A percentile compares a stretch with the other conserved stretches of the same genome.
phyloP scores from a whole-genome alignment of 176 grass and related monocot species.

The Rhynchospora tenuis region DNA sequence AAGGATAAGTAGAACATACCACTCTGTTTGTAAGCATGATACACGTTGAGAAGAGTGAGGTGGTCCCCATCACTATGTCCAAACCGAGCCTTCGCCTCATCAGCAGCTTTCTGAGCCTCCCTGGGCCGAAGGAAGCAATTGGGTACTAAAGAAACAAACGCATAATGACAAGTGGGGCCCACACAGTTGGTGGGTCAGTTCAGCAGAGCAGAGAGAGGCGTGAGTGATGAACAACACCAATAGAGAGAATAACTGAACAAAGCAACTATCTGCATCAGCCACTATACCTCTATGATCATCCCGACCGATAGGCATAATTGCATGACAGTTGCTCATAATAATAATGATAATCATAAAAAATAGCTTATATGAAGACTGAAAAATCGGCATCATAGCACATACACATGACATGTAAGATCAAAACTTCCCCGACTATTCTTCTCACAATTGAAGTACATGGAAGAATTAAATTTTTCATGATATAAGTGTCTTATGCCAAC shows the following conservation, averaged over 20 bases:
- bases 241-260: conserved; percentile 85
- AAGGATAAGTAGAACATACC: conserved; percentile 36
- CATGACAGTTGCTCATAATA: conserved; percentile 67
- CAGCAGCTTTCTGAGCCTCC: conserved; percentile 96
- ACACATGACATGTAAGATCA: background rate
- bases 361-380: background rate
- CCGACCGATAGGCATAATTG: conserved; percentile 55
- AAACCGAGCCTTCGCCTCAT: conserved; percentile 93
- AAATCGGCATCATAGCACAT: background rate
- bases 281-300: conserved; percentile 61
- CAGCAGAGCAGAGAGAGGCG: conserved; percentile 61
- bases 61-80: conserved; percentile 90
- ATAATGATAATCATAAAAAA: background rate
- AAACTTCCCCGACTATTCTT: background rate
- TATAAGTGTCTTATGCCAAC: background rate
- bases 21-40: conserved; percentile 97
- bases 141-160: conserved; percentile 95
- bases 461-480: background rate
- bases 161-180: conserved; percentile 79
- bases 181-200: conserved; percentile 58
- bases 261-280: conserved; percentile 74
- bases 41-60: conserved; percentile 85
- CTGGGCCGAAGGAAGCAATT: conserved; percentile 99
- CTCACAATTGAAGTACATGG: background rate
- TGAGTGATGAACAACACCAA: conserved; percentile 57